A percentile compares a stretch with the other conserved stretches of the same genome.
Evolutionary conservation across 108 stramenopile genomes (phyloP).

Genomic region (Mediolabrus comicus): DNA sequence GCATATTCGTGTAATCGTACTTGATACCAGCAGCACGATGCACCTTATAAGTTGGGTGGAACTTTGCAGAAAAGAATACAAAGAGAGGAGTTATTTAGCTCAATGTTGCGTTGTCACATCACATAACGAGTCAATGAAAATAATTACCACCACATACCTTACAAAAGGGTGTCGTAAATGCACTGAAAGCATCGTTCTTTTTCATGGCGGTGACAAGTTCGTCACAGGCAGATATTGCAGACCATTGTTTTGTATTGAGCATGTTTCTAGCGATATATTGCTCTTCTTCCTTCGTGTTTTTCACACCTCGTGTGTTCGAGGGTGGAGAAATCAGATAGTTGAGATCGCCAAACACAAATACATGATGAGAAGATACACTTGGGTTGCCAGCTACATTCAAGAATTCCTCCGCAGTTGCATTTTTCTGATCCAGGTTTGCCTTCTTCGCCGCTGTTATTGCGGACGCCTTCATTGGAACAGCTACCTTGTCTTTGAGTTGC

Average conservation of each 20-base stretch:
- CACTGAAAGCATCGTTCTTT: conserved; percentile 53
- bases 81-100: too few relatives aligned
- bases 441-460: conserved; percentile 30
- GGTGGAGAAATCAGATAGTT: conserved; percentile 50
- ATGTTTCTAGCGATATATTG: conserved; percentile 15
- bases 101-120: too few relatives aligned
- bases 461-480: not conserved
- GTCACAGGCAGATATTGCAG: conserved; percentile 47
- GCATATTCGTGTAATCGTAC: conserved; percentile 72
- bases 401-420: conserved; percentile 37
- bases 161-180: conserved; percentile 57
- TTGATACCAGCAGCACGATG: conserved; percentile 49
- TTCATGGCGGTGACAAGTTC: conserved; percentile 50
- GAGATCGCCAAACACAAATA: conserved; percentile 73
- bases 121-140: too few relatives aligned
- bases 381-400: conserved; percentile 13
- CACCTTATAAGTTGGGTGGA: conserved; percentile 85
- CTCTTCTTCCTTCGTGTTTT: conserved; percentile 20
- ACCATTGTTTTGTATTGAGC: conserved; percentile 43
- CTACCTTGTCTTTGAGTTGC: conserved; percentile 68
- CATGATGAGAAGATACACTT: conserved; percentile 51
- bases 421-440: conserved; percentile 45
- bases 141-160: too few relatives aligned
- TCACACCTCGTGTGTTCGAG: conserved; percentile 5
- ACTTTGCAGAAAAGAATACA: too few relatives aligned